Evolutionary conservation across 73 alveolate species (phyloP).

Genomic region (Paramecium sexaurelia): DNA sequence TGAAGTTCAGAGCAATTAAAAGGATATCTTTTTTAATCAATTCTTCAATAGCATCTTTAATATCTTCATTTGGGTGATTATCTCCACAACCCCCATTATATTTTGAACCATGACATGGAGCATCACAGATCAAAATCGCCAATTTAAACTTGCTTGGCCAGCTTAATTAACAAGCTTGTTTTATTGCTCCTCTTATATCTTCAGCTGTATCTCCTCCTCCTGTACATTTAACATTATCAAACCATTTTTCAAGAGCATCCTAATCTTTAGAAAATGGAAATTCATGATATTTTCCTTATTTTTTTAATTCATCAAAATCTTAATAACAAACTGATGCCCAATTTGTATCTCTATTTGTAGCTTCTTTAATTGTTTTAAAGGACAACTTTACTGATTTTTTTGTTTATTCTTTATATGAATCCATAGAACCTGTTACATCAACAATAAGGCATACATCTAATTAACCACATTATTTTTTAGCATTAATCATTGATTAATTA

Average conservation of each 20-base stretch:
- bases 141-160: slow-evolving; percentile 2
- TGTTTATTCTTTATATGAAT: slow-evolving; percentile 14
- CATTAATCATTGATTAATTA: not conserved
- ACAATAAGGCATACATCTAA: slow-evolving; percentile 26
- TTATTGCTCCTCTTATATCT: not conserved
- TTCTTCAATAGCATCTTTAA: not conserved
- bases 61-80: not conserved
- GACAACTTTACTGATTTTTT: not conserved
- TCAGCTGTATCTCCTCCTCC: slow-evolving; percentile 38
- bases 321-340: slow-evolving; percentile 36
- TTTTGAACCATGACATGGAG: slow-evolving; percentile 34
- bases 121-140: slow-evolving; percentile 25
- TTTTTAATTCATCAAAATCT: not conserved
- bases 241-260: not conserved
- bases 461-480: not conserved
- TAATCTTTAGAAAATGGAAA: not conserved
- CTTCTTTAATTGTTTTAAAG: not conserved
- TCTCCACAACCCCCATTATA: slow-evolving; percentile 9
- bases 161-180: not conserved
- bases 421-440: slow-evolving; percentile 48
- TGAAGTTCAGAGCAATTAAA: not conserved
- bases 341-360: slow-evolving; percentile 23
- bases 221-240: not conserved
- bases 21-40: not conserved
- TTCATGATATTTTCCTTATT: not conserved